Evolutionary conservation across 2,329 filamentous ascomycete genomes (phyloP).

Genomic region (Apiospora hydei): DNA sequence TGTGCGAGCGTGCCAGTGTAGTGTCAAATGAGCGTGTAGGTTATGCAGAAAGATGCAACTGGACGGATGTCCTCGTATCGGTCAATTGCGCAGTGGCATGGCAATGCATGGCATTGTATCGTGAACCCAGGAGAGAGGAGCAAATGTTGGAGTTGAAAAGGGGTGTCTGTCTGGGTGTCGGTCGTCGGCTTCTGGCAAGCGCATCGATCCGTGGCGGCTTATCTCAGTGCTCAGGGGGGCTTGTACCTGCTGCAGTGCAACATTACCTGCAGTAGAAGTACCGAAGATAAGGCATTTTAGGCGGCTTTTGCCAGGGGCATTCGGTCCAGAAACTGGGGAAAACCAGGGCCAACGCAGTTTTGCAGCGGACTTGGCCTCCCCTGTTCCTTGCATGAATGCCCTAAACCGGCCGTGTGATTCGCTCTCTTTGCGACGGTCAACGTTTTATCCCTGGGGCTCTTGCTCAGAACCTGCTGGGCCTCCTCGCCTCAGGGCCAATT

Average conservation of each 20-base stretch:
- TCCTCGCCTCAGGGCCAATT: not conserved
- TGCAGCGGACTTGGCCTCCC: not conserved
- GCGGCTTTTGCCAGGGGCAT: not conserved
- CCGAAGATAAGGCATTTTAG: not conserved
- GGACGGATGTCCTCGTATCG: too few species aligned
- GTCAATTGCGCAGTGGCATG: not conserved
- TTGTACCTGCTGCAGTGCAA: constrained; percentile 5
- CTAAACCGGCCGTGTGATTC: not conserved
- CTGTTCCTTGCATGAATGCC: constrained; percentile 11
- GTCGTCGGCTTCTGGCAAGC: not conserved
- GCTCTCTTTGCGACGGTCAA: not conserved
- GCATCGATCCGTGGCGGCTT: not conserved
- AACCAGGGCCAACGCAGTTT: not conserved
- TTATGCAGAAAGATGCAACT: not conserved
- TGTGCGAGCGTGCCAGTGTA: not conserved
- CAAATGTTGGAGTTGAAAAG: not conserved
- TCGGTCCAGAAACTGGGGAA: constrained; percentile 10
- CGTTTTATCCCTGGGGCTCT: constrained; percentile 3
- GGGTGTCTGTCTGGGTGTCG: not conserved
- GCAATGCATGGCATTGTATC: not conserved
- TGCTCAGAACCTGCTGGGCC: not conserved
- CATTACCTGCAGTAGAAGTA: not conserved
- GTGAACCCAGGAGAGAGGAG: not conserved
- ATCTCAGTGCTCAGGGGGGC: not conserved
- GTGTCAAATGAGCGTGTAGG: not conserved